phyloP scores from a whole-genome alignment of 2,329 filamentous ascomycete species.

The Ploettnerulaceae sp. region DNA sequence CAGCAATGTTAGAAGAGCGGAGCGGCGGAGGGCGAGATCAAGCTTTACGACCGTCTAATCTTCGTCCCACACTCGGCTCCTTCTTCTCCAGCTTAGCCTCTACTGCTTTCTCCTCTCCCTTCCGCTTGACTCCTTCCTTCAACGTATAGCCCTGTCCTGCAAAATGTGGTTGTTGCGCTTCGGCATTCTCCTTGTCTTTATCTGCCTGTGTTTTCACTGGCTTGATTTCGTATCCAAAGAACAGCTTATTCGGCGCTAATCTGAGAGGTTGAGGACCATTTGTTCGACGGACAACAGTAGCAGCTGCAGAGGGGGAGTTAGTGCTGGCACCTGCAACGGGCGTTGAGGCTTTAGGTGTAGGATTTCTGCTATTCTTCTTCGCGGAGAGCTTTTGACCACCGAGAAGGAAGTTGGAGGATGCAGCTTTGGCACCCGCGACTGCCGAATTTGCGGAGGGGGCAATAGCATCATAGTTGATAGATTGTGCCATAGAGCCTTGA shows the following conservation, averaged over 20 bases:
- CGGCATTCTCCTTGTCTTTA: conserved; percentile 60
- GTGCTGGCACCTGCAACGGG: conserved; percentile 57
- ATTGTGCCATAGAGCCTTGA: conserved; percentile 91
- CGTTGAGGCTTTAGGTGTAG: conserved; percentile 68
- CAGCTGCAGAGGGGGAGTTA: conserved; percentile 28
- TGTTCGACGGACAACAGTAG: conserved; percentile 43
- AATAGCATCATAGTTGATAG: conserved; percentile 94
- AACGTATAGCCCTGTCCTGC: conserved; percentile 81
- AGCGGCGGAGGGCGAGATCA: no score
- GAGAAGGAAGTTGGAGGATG: conserved; percentile 72
- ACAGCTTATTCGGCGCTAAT: conserved; percentile 82
- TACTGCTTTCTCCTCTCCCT: conserved; percentile 35
- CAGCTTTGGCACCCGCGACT: conserved; percentile 55
- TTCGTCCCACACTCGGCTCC: conserved; percentile 20
- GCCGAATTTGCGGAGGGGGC: conserved; percentile 69
- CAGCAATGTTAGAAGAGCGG: no score
- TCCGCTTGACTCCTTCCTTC: conserved; percentile 65
- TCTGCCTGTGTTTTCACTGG: conserved; percentile 77
- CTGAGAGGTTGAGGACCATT: conserved; percentile 85
- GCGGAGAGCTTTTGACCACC: conserved; percentile 76
- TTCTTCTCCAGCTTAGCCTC: conserved; percentile 23
- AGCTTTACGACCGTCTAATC: conserved; percentile 23
- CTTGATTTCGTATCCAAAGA: conserved; percentile 93
- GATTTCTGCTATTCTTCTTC: conserved; percentile 74
- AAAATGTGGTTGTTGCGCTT: conserved; percentile 68